Percentiles rank a stretch among this genome's conserved stretches.
These are phyloP conservation scores for Sistotremastrum suecicum DNA, from an alignment of 768 basidiomycete species.

Conservation along the genomic window DNA sequence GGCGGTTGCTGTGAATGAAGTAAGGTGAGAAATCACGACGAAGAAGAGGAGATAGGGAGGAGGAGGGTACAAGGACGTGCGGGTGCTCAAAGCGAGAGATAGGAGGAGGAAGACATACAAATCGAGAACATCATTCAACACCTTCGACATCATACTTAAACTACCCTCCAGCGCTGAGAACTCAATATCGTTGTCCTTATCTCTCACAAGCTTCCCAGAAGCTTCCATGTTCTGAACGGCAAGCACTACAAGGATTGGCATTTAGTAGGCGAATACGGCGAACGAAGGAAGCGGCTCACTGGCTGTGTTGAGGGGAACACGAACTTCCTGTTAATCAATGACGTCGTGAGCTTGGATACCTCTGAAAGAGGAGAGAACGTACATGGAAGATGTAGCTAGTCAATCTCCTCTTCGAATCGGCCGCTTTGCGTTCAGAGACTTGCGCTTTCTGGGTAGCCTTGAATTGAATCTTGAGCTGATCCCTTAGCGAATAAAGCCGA, in stretches of 20 bases:
- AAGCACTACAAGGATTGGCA: conserved; percentile 12
- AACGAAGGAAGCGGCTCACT: conserved; percentile 7
- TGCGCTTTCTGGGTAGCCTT: conserved; percentile 47
- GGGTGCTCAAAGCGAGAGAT: background rate
- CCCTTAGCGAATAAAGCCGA: conserved; percentile 51
- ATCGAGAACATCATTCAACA: conserved; percentile 24
- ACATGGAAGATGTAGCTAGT: conserved; percentile 35
- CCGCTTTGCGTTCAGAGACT: conserved; percentile 54
- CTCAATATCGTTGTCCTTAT: conserved; percentile 21
- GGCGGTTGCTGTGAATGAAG: conserved; percentile 14
- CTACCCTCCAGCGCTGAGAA: conserved; percentile 25
- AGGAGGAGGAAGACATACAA: conserved; percentile 9
- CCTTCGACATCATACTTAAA: conserved; percentile 27
- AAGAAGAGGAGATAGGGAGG: background rate
- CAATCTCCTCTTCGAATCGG: conserved; percentile 24
- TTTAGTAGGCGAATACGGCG: background rate
- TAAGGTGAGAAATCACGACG: background rate
- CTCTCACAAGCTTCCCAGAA: conserved; percentile 19
- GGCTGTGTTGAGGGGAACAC: conserved; percentile 39
- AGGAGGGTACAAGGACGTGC: conserved; percentile 1
- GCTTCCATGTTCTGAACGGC: conserved; percentile 33
- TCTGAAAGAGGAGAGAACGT: background rate
- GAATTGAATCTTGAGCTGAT: conserved; percentile 65
- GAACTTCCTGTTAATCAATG: conserved; percentile 14
- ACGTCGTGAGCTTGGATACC: background rate